Percentiles rank a stretch among this genome's conserved stretches.
Conservation (phyloP, 2,329 filamentous ascomycete genomes). For the Penicillium paneum region DNA sequence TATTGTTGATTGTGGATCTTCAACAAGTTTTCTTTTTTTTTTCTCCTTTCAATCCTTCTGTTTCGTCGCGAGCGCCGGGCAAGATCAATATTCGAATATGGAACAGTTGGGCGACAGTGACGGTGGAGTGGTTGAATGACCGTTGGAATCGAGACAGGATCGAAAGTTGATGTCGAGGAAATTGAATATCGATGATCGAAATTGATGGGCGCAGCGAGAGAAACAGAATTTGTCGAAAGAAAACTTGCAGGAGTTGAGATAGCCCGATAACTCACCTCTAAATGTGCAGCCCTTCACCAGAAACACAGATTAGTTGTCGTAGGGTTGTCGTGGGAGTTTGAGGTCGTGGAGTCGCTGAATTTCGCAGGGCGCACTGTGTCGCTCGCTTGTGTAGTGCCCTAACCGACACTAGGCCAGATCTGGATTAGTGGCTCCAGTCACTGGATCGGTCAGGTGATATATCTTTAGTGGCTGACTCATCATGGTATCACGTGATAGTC, state of each 20-base stretch:
- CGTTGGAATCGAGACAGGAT: background rate
- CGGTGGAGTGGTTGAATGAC: background rate
- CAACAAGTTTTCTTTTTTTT: conserved; percentile 1
- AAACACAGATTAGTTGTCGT: conserved; percentile 42
- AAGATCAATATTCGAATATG: conserved; percentile 4
- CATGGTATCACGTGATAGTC: background rate
- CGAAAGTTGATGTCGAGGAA: conserved; percentile 7
- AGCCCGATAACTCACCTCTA: conserved; percentile 41
- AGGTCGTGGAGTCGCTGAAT: conserved; percentile 43
- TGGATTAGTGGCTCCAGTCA: conserved; percentile 18
- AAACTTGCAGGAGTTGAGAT: conserved; percentile 20
- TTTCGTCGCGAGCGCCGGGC: conserved; percentile 15
- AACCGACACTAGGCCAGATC: conserved; percentile 33
- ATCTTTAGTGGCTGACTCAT: conserved; percentile 11
- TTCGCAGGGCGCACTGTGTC: conserved; percentile 41
- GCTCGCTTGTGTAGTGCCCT: conserved; percentile 47
- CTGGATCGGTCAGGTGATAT: conserved; percentile 22
- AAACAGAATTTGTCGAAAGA: conserved; percentile 25
- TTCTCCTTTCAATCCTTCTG: conserved; percentile 17
- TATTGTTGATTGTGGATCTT: conserved; percentile 11
- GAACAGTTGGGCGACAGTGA: conserved; percentile 7
- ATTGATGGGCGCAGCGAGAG: conserved; percentile 23
- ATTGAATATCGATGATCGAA: conserved; percentile 11
- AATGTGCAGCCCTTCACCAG: conserved; percentile 46
- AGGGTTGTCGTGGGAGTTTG: conserved; percentile 41